Conservation (phyloP, 805 yeast genomes). For the Suhomyces faveliae region DNA sequence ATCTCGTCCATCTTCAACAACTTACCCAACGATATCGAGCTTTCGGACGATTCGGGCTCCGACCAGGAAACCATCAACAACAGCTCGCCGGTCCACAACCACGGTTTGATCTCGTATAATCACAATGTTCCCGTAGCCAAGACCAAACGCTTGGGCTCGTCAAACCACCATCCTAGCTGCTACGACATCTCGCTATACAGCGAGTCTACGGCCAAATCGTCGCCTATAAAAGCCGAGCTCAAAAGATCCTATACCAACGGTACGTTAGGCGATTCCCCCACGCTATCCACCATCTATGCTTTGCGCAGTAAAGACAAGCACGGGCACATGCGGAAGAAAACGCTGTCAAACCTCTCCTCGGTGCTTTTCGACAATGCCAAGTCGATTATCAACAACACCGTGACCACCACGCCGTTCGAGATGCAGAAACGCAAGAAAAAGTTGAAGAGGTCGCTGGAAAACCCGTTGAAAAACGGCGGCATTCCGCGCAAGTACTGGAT, state of each 20-base stretch:
- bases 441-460: slow-evolving; percentile 32
- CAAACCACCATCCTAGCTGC: slow-evolving; percentile 10
- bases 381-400: slow-evolving; percentile 28
- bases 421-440: slow-evolving; percentile 23
- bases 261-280: slow-evolving; percentile 17
- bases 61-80: slow-evolving; percentile 35
- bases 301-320: slow-evolving; percentile 20
- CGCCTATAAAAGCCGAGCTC: slow-evolving; percentile 28
- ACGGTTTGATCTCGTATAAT: background rate
- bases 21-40: slow-evolving; percentile 46
- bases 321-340: slow-evolving; percentile 19
- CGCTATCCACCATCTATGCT: slow-evolving; percentile 26
- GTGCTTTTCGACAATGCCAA: slow-evolving; percentile 40
- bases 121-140: background rate
- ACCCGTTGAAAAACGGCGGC: slow-evolving; percentile 49
- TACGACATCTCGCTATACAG: slow-evolving; percentile 23
- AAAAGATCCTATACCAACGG: slow-evolving; percentile 10
- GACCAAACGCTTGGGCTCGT: background rate
- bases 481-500: slow-evolving; percentile 87
- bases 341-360: slow-evolving; percentile 32
- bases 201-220: slow-evolving; percentile 26
- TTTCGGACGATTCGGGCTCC: slow-evolving; percentile 46
- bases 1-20: slow-evolving; percentile 43
- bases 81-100: slow-evolving; percentile 2
- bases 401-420: slow-evolving; percentile 35